Percentiles rank a stretch among this genome's conserved stretches.
Conservation (phyloP, 2,329 filamentous ascomycete species). For the Neofusicoccum umdonicola region DNA sequence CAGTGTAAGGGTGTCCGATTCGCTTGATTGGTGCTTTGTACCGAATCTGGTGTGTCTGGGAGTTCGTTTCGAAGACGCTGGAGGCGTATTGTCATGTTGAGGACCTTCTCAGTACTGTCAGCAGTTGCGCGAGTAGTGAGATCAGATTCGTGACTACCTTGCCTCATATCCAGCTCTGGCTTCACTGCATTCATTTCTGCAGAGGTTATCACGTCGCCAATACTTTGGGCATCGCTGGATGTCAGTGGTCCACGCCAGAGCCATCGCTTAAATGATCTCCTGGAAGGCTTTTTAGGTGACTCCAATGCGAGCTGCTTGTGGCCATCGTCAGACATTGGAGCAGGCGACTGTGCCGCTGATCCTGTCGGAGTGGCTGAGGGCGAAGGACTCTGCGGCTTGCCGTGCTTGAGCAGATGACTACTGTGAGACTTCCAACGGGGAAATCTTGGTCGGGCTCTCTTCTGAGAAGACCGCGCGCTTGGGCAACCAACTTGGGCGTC, state of each 20-base stretch:
- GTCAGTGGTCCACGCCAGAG: background rate
- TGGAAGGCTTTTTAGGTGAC: background rate
- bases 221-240: constrained; percentile 5
- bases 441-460: background rate
- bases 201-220: background rate
- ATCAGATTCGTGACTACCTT: background rate
- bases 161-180: background rate
- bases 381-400: background rate
- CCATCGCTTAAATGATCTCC: constrained; percentile 6
- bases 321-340: background rate
- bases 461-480: background rate
- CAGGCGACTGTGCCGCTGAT: background rate
- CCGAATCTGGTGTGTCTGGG: background rate
- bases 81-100: background rate
- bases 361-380: background rate
- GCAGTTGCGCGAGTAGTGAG: background rate
- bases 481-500: background rate
- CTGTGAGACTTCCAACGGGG: background rate
- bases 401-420: background rate
- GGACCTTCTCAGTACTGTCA: background rate
- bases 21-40: background rate
- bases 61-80: background rate
- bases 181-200: background rate
- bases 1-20: background rate
- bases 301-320: background rate